A percentile compares a stretch with the other conserved stretches of the same genome.
Evolutionary conservation across 2,329 filamentous ascomycete species (phyloP).

Genomic region (Beauveria scarabaeidicola): DNA sequence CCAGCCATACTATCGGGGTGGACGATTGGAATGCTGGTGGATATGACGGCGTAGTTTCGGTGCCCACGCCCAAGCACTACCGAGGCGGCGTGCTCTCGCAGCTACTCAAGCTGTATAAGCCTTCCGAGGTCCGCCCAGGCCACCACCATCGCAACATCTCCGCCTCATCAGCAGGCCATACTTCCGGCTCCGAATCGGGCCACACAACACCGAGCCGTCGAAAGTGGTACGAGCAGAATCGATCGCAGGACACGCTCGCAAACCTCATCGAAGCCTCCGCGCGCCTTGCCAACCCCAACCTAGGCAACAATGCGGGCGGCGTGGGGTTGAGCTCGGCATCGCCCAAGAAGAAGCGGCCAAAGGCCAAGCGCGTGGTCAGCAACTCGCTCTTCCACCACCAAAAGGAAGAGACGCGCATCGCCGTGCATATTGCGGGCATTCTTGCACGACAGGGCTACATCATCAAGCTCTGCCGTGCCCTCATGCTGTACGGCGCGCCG

Average conservation of each 20-base stretch:
- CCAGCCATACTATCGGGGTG: constrained; percentile 13
- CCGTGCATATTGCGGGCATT: constrained; percentile 52
- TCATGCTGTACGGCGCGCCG: constrained; percentile 85
- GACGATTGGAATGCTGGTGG: constrained; percentile 30
- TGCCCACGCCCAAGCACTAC: constrained; percentile 33
- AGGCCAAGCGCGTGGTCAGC: constrained; percentile 19
- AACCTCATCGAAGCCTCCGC: constrained; percentile 40
- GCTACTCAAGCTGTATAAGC: constrained; percentile 38
- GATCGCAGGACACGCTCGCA: constrained; percentile 37
- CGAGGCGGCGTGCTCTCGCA: constrained; percentile 38
- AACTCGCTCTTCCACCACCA: constrained; percentile 32
- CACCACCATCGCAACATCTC: constrained; percentile 17
- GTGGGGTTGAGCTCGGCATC: constrained; percentile 6
- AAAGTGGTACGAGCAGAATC: constrained; percentile 42
- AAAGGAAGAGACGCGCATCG: constrained; percentile 38
- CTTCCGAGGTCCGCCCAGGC: constrained; percentile 19
- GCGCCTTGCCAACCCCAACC: constrained; percentile 29
- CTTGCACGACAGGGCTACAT: constrained; percentile 75
- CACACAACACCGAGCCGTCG: constrained; percentile 33
- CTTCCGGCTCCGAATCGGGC: constrained; percentile 23
- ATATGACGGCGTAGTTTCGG: constrained; percentile 32
- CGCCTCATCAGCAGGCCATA: constrained; percentile 2
- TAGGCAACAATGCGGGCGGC: constrained; percentile 14
- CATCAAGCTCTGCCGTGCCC: constrained; percentile 69
- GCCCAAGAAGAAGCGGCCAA: constrained; percentile 25